Conservation (phyloP, 164 flowering plant genomes). For the Liriodendron chinense region DNA sequence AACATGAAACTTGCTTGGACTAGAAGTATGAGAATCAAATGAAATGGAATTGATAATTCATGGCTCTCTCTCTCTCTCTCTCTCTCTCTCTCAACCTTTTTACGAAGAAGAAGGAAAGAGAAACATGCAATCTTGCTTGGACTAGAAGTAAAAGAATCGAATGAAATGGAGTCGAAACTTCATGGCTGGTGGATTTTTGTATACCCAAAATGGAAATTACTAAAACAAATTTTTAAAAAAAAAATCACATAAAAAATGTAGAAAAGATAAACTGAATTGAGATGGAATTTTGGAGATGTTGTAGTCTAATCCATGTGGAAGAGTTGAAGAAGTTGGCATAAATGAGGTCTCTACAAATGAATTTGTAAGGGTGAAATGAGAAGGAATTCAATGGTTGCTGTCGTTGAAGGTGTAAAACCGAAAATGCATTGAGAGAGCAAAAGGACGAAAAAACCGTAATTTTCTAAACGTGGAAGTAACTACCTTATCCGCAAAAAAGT, state of each 20-base stretch:
- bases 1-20: too few relatives aligned
- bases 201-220: too few relatives aligned
- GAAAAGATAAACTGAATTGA: not conserved
- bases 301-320: not conserved
- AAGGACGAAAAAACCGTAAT: not conserved
- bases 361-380: not conserved
- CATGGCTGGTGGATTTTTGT: not conserved
- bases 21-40: too few relatives aligned
- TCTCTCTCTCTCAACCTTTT: too few relatives aligned
- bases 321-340: not conserved
- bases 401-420: not conserved
- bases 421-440: not conserved
- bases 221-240: too few relatives aligned
- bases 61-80: too few relatives aligned
- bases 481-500: not conserved
- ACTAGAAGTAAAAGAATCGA: not conserved
- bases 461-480: not conserved
- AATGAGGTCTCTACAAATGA: not conserved
- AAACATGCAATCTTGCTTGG: not conserved
- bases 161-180: not conserved
- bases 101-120: not conserved
- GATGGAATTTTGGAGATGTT: not conserved
- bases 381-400: not conserved
- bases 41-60: too few relatives aligned
- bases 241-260: not conserved